Evolutionary conservation across 176 grass and related monocot genomes (phyloP).

Genomic region (Phoenix dactylifera): DNA sequence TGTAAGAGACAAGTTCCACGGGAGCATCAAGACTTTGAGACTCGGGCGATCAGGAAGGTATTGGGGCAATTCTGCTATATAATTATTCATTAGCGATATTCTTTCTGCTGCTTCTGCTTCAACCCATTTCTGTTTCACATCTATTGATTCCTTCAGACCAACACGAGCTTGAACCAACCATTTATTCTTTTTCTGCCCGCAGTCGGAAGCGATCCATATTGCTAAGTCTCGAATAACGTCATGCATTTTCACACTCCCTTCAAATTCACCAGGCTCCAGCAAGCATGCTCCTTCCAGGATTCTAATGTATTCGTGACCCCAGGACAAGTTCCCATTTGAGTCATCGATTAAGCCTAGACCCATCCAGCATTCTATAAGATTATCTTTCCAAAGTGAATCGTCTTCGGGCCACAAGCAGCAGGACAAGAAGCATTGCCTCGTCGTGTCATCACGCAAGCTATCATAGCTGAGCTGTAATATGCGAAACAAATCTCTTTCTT

Average conservation of each 20-base stretch:
- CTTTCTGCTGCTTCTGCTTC: slow-evolving; percentile 1
- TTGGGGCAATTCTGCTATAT: slow-evolving; percentile 13
- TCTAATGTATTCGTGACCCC: slow-evolving; percentile 13
- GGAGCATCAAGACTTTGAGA: slow-evolving; percentile 17
- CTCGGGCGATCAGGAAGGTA: not conserved
- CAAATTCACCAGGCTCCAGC: slow-evolving; percentile 13
- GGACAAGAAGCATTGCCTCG: slow-evolving; percentile 35
- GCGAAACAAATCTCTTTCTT: slow-evolving; percentile 12
- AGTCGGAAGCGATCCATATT: slow-evolving; percentile 17
- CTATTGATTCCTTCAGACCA: slow-evolving; percentile 22
- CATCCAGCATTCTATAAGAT: slow-evolving; percentile 53
- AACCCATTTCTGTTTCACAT: slow-evolving; percentile 25
- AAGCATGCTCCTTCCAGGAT: slow-evolving; percentile 16
- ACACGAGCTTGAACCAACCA: slow-evolving; percentile 46
- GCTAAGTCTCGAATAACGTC: slow-evolving; percentile 49
- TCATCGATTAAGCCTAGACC: slow-evolving; percentile 34
- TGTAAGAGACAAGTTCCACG: not conserved
- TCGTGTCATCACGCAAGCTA: slow-evolving; percentile 24
- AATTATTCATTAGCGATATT: slow-evolving; percentile 52
- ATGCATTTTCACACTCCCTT: slow-evolving; percentile 29
- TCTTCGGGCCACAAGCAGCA: slow-evolving; percentile 52
- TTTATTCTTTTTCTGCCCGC: slow-evolving; percentile 18
- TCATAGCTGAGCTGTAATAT: slow-evolving; percentile 53
- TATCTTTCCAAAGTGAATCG: slow-evolving; percentile 30
- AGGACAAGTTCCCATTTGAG: not conserved